Evolutionary conservation across 805 yeast species (phyloP), one percentile per base, ranked within the genome.

Genomic region (Schizosaccharomyces cryophilus): DNA sequence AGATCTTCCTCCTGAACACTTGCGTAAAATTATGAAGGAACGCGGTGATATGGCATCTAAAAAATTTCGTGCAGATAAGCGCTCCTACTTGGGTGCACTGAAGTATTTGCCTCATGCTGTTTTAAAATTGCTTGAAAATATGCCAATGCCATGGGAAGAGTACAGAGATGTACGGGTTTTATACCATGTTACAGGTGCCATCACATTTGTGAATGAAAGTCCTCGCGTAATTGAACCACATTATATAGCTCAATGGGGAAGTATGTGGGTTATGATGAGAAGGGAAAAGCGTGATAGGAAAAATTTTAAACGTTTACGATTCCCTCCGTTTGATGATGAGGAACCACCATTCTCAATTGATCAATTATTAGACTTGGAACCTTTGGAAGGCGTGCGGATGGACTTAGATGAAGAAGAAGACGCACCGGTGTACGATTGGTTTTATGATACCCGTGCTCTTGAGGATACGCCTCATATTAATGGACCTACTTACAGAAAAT

Each of bases 111-210:
- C 99, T 0, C 97, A 90, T 72, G 96, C 98, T 0, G 79, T 88
- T 3, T 71, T 88, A 65, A 93, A 93, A 70, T 76, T 93, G 48
- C 68, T 93, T 48, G 98, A 93, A 67, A 88, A 87, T 68, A 90
- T 93, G 90, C 99, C 99, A 0, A 95, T 88, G 69, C 99, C 99
- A 0, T 93, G 99, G 99, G 97, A 93, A 69, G 79, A 80, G 61
- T 73, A 78, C 1, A 85, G 85, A 64, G 94, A 85, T 55, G 97
- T 93, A 26, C 81, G 79, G 62, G 97, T 90, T 5, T 71, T 90
- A 54, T 93, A 93, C 69, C 99, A 93, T 68, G 78, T 78, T 24
- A 81, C 93, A 0, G 98, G 98, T 30, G 96, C 98, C 15, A 84
- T 93, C 21, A 87, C 98, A 0, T 88, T 93, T 75, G 95, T 93